A percentile compares a stretch with the other conserved stretches of the same genome.
phyloP scores from a whole-genome alignment of 1,284 basidiomycete genomes.

The Farysia itapuensis region DNA sequence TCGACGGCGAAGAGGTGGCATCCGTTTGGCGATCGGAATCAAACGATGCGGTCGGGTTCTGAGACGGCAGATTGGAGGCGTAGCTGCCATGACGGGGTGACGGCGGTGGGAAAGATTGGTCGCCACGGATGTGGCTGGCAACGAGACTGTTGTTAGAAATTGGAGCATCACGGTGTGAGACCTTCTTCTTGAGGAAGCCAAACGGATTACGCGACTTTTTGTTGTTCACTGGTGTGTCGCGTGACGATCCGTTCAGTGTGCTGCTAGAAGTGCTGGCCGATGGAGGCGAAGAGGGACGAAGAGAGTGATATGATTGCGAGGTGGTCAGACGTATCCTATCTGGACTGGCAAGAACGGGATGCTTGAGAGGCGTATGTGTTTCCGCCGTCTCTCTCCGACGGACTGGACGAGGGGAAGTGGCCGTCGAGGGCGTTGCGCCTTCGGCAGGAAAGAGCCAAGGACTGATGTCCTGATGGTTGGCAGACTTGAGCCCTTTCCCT shows the following conservation, averaged over 20 bases:
- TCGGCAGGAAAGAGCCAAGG: conserved; percentile 42
- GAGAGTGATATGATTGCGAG: conserved; percentile 22
- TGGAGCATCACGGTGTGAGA: too few species aligned
- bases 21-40: conserved; percentile 15
- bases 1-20: conserved; percentile 10
- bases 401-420: conserved; percentile 2
- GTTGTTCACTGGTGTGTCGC: conserved; percentile 8
- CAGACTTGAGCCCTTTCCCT: conserved; percentile 9
- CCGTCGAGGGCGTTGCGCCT: conserved; percentile 4
- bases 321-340: conserved; percentile 5
- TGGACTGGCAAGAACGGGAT: too few species aligned
- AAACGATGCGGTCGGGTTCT: conserved; percentile 33
- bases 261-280: conserved; percentile 31
- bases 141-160: conserved; percentile 11
- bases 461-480: conserved; percentile 40
- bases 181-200: conserved; percentile 49
- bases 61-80: conserved; percentile 21
- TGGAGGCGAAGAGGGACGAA: conserved; percentile 34
- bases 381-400: conserved; percentile 9
- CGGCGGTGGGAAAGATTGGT: conserved; percentile 18
- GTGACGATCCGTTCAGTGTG: conserved; percentile 29
- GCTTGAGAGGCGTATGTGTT: conserved; percentile 5
- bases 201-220: conserved; percentile 49
- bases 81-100: conserved; percentile 28
- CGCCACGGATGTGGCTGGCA: conserved; percentile 12